Percentiles rank a stretch among this genome's conserved stretches.
Conservation (phyloP, 257 asterid species). For the Capsicum rhomboideum region DNA sequence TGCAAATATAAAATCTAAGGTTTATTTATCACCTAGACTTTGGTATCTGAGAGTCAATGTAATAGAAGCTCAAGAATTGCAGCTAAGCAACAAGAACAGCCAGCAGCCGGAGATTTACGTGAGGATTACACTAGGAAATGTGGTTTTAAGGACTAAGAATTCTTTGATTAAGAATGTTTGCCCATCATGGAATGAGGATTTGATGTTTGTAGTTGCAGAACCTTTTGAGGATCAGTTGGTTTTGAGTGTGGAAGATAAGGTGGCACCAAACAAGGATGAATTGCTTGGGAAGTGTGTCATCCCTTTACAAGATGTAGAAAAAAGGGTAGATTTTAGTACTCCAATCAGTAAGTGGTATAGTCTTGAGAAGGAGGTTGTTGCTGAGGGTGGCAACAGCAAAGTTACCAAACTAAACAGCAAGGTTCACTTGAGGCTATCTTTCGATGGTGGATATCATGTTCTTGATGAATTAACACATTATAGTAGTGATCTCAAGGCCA, state of each 20-base stretch:
- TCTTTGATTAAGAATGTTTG: conserved; percentile 33
- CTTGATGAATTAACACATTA: conserved; percentile 88
- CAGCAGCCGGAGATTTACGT: conserved; percentile 52
- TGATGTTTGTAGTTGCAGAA: conserved; percentile 33
- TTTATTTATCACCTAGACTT: conserved; percentile 78
- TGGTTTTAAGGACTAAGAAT: conserved; percentile 42
- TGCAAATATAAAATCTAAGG: conserved; percentile 59
- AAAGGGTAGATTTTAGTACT: conserved; percentile 55
- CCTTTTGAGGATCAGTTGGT: conserved; percentile 74
- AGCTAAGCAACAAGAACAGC: conserved; percentile 37
- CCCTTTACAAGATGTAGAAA: conserved; percentile 50
- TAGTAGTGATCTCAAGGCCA: conserved; percentile 72
- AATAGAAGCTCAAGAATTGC: conserved; percentile 83
- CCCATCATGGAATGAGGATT: conserved; percentile 92
- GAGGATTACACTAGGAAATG: conserved; percentile 42
- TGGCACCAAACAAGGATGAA: conserved; percentile 54
- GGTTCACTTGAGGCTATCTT: conserved; percentile 63
- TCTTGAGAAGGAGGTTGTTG: conserved; percentile 49
- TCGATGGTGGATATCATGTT: conserved; percentile 96
- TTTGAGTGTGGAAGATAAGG: conserved; percentile 54
- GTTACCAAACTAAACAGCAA: conserved; percentile 34
- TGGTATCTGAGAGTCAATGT: conserved; percentile 88
- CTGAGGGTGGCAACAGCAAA: conserved; percentile 39
- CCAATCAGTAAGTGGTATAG: conserved; percentile 63
- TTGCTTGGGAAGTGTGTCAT: conserved; percentile 52